Evolutionary conservation across 768 basidiomycete genomes (phyloP).

Genomic region (Mycena polygramma): DNA sequence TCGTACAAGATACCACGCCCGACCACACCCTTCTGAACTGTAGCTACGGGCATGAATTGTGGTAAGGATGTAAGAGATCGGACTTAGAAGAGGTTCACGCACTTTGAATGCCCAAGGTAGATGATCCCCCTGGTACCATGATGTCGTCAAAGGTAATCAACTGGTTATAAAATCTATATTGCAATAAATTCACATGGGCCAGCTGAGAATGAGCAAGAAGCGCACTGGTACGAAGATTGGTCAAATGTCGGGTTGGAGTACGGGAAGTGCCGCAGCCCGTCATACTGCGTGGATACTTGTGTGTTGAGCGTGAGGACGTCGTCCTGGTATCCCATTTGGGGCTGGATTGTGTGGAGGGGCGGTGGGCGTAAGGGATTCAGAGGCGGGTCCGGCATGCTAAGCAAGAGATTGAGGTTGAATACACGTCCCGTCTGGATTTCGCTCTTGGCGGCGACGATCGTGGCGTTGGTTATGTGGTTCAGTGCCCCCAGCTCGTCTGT

Average conservation of each 20-base stretch:
- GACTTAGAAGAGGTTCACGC: not conserved
- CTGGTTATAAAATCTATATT: constrained; percentile 35
- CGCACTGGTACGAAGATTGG: constrained; percentile 23
- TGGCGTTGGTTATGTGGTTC: constrained; percentile 31
- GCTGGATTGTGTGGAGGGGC: constrained; percentile 21
- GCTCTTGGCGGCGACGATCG: constrained; percentile 23
- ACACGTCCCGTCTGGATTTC: constrained; percentile 22
- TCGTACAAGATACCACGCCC: constrained; percentile 19
- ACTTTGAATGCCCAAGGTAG: constrained; percentile 33
- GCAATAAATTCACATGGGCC: too few relatives aligned
- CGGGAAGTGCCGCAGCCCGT: constrained; percentile 32
- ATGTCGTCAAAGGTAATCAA: constrained; percentile 29
- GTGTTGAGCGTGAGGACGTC: constrained; percentile 34
- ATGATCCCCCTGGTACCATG: constrained; percentile 9
- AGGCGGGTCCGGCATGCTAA: constrained; percentile 29
- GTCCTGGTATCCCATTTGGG: constrained; percentile 22
- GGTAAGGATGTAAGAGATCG: not conserved
- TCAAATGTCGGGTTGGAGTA: constrained; percentile 8
- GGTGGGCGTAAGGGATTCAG: constrained; percentile 9
- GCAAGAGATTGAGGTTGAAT: constrained; percentile 26
- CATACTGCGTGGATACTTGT: constrained; percentile 29
- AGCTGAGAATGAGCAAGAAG: too few relatives aligned
- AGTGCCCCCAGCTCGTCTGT: constrained; percentile 29
- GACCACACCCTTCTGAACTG: constrained; percentile 26
- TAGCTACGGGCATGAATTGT: not conserved